phyloP scores from a whole-genome alignment of 2,329 filamentous ascomycete species.

The Samsoniella hepiali region DNA sequence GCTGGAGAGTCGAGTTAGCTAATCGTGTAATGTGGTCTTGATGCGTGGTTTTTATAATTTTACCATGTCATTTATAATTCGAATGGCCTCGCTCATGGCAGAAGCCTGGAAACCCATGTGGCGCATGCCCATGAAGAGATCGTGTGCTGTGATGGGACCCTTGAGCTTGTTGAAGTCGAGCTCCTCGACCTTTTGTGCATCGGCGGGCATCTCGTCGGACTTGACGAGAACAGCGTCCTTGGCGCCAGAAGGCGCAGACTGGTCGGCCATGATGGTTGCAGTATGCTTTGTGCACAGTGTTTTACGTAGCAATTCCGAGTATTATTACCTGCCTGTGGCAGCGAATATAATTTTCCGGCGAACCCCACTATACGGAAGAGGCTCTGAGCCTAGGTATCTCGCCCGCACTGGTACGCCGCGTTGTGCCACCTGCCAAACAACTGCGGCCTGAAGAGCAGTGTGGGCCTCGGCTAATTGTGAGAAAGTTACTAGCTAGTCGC shows the following conservation, averaged over 20 bases:
- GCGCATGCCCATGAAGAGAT: constrained; percentile 77
- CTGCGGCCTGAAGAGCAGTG: background rate
- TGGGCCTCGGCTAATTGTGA: too few species aligned
- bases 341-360: constrained; percentile 6
- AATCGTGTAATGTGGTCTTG: background rate
- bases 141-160: constrained; percentile 76
- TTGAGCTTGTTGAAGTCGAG: constrained; percentile 87
- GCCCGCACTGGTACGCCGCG: background rate
- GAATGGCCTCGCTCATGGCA: constrained; percentile 79
- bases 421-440: constrained; percentile 1
- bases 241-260: constrained; percentile 56
- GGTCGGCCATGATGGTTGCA: constrained; percentile 15
- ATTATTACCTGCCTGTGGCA: background rate
- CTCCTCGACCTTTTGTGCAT: constrained; percentile 78
- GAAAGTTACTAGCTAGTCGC: too few species aligned
- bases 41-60: too few species aligned
- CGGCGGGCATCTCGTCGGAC: constrained; percentile 77
- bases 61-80: constrained; percentile 96
- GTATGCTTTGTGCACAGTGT: background rate
- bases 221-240: constrained; percentile 81
- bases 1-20: constrained; percentile 38
- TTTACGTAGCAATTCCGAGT: background rate
- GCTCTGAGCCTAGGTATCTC: background rate
- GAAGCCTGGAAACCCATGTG: constrained; percentile 74
- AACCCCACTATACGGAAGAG: background rate